Conservation (phyloP, 2,329 filamentous ascomycete species). For the Cercospora sojina region DNA sequence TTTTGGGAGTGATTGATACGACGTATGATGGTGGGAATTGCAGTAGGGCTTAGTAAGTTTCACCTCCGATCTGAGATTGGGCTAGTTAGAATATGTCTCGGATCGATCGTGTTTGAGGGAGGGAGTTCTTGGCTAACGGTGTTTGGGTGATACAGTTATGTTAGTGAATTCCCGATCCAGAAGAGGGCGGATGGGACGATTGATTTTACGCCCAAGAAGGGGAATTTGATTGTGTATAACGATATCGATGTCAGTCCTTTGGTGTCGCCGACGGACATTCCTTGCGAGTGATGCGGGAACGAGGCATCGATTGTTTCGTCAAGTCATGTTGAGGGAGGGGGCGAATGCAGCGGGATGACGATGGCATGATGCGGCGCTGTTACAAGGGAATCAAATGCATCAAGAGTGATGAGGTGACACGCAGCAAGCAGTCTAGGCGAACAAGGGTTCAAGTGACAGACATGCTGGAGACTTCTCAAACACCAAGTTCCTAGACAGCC, state of each 20-base stretch:
- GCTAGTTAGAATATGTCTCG: neutral
- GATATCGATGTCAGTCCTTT: slow-evolving; percentile 14
- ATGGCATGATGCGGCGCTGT: neutral
- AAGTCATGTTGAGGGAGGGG: too few relatives aligned
- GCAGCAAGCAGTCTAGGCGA: neutral
- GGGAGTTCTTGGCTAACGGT: neutral
- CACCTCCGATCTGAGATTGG: neutral
- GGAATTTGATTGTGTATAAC: slow-evolving; percentile 17
- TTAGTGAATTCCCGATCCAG: slow-evolving; percentile 15
- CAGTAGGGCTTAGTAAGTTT: slow-evolving; percentile 18
- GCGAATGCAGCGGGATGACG: too few relatives aligned
- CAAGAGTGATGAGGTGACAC: neutral
- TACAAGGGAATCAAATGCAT: neutral
- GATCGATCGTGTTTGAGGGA: neutral
- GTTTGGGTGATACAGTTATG: slow-evolving; percentile 9
- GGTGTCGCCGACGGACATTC: slow-evolving; percentile 14
- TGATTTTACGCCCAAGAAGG: slow-evolving; percentile 2
- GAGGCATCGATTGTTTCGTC: too few relatives aligned
- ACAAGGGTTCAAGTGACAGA: neutral
- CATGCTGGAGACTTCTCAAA: neutral
- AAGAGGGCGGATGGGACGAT: slow-evolving; percentile 10
- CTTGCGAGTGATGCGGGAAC: neutral
- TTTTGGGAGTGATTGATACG: slow-evolving; percentile 16
- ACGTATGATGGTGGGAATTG: slow-evolving; percentile 22
- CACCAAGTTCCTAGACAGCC: neutral